Percentiles rank a stretch among this genome's conserved stretches.
Evolutionary conservation across 2,329 filamentous ascomycete genomes (phyloP).

Genomic region (Tolypocladium tropicale): DNA sequence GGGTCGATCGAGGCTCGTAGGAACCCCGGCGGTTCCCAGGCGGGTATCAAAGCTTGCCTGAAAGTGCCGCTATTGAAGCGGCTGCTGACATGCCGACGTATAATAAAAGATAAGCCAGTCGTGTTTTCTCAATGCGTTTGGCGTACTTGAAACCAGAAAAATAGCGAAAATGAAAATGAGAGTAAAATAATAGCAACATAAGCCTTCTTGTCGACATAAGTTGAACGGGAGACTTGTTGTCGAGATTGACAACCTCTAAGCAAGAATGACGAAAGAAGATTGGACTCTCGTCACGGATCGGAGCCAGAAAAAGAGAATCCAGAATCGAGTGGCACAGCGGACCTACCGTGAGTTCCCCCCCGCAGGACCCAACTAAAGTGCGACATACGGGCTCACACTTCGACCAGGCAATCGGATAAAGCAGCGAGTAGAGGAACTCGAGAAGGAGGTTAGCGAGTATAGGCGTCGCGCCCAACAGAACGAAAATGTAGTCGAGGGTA

Average conservation of each 20-base stretch:
- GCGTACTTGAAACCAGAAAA: not conserved
- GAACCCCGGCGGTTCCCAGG: not conserved
- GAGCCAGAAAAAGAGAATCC: conserved; percentile 4
- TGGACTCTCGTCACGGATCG: conserved; percentile 1
- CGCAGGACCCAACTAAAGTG: not conserved
- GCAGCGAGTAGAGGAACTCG: conserved; percentile 3
- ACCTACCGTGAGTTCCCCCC: conserved; percentile 1
- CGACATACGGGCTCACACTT: not conserved
- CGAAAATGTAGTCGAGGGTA: not conserved
- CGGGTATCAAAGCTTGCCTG: not conserved
- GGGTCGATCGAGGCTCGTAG: not conserved
- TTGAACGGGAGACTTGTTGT: not conserved
- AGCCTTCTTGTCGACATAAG: not conserved
- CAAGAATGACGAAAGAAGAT: conserved; percentile 2
- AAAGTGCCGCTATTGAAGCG: not conserved
- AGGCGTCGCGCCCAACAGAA: conserved; percentile 2
- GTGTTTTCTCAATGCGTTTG: not conserved
- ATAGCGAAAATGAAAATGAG: no score
- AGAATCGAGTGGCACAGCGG: conserved; percentile 2
- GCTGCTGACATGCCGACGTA: not conserved
- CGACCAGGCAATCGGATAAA: conserved; percentile 3
- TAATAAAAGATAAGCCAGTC: not conserved
- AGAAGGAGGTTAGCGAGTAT: conserved; percentile 4
- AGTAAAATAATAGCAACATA: not conserved
- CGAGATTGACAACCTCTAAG: not conserved